A percentile compares a stretch with the other conserved stretches of the same genome.
These are phyloP conservation scores for Elongisporangium prolatum DNA, from an alignment of 352 stramenopile species.

Conservation along the genomic window DNA sequence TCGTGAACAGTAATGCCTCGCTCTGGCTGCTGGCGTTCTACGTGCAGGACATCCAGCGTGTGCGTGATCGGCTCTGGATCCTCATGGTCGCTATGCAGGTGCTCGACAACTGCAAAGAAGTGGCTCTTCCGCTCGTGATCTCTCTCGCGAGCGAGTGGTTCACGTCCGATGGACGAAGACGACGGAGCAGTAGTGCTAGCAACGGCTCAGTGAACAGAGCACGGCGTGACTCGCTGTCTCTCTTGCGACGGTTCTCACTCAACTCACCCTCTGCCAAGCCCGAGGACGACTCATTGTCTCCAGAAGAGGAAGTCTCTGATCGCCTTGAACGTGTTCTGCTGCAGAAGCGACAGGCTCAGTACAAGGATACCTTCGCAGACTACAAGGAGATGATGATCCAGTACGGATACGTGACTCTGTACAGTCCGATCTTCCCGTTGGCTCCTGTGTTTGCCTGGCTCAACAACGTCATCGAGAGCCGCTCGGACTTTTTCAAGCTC, in stretches of 20 bases:
- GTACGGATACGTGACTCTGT: conserved; percentile 91
- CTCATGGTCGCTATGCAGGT: conserved; percentile 59
- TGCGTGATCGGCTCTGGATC: conserved; percentile 65
- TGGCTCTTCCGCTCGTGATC: conserved; percentile 43
- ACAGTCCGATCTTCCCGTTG: conserved; percentile 88
- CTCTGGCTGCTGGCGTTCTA: conserved; percentile 69
- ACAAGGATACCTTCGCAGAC: conserved; percentile 62
- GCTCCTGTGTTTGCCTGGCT: conserved; percentile 88
- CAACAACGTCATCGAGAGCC: conserved; percentile 90
- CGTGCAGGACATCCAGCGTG: conserved; percentile 41
- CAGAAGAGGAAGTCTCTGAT: conserved; percentile 6
- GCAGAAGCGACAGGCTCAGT: conserved; percentile 56
- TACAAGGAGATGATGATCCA: conserved; percentile 88
- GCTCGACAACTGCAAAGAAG: conserved; percentile 69
- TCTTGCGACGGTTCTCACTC: background rate
- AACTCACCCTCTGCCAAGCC: background rate
- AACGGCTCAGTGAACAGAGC: background rate
- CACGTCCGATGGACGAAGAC: conserved; percentile 35
- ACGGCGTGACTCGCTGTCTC: background rate
- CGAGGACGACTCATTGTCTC: background rate
- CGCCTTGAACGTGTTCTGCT: conserved; percentile 45
- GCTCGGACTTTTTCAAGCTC: conserved; percentile 92
- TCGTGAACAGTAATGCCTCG: conserved; percentile 73
- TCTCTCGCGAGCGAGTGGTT: conserved; percentile 40
- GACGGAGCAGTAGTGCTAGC: conserved; percentile 10